Percentiles rank a stretch among this genome's conserved stretches.
Conservation (phyloP, 2,329 filamentous ascomycete genomes). For the Ophiostoma sp. region DNA sequence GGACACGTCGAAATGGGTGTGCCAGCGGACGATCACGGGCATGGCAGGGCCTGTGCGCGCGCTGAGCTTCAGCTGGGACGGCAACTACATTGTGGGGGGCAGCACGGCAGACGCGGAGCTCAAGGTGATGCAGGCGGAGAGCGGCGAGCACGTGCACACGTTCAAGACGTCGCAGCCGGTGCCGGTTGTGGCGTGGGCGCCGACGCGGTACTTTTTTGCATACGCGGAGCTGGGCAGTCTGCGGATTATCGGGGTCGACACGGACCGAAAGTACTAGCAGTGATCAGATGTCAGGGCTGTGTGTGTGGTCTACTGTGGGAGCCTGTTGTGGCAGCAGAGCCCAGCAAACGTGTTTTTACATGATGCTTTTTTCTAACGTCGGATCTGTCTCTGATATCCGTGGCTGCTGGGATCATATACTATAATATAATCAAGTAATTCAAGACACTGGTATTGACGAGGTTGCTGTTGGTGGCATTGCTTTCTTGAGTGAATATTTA, state of each 20-base stretch:
- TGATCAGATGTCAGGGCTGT: too few species aligned
- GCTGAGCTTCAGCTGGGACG: constrained; percentile 66
- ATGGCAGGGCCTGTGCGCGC: constrained; percentile 64
- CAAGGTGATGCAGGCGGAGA: constrained; percentile 67
- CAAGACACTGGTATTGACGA: too few species aligned
- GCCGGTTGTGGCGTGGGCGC: constrained; percentile 69
- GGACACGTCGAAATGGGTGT: constrained; percentile 74
- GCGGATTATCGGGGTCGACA: constrained; percentile 61
- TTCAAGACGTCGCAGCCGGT: constrained; percentile 63
- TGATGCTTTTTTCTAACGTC: too few species aligned
- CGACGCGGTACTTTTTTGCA: constrained; percentile 66
- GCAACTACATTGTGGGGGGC: constrained; percentile 67
- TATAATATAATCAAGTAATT: too few species aligned
- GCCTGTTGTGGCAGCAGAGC: too few species aligned
- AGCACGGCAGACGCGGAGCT: constrained; percentile 67
- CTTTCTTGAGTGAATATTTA: too few species aligned
- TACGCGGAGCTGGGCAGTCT: constrained; percentile 65
- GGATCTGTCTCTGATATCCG: too few species aligned
- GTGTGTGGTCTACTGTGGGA: too few species aligned
- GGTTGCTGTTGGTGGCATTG: too few species aligned
- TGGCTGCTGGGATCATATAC: too few species aligned
- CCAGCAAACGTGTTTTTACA: too few species aligned
- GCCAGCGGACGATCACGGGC: constrained; percentile 62
- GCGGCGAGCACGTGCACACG: constrained; percentile 65
- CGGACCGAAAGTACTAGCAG: constrained; percentile 39